Base-by-base conservation (phyloP, 306 rosid species). In the Prosopis cineraria region DNA sequence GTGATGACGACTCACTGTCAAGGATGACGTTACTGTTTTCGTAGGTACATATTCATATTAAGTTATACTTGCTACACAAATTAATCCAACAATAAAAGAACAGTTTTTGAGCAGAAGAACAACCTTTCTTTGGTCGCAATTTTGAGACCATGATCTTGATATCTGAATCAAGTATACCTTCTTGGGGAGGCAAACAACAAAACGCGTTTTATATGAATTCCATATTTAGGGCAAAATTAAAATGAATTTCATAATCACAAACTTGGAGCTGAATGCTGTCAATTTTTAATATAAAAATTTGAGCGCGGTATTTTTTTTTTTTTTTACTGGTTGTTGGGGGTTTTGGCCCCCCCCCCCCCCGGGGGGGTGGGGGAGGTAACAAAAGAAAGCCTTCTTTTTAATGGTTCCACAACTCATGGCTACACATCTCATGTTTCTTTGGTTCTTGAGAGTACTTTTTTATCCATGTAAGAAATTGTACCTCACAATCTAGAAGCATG, bases 1-100 rank as follows among this genome's bases (percentile, higher is more conserved):
- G 27, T 59, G 75, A 52, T 53, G 76, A 76, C 25, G 27, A 41
- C 70, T 33, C 59, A 6, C 6, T 2, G 80, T 88, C 52, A 79
- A 79, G 56, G 36, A 76, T 87, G 97, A 88, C 83, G 86, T 85
- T 34, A 76, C 52, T 24, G 66, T n/a, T 14, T 45, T 45, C 74
- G 22, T 67, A 76, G 14, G 3, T 10, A 10, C 60, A 22, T 22
- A 9, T 53, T 20, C 60, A 10, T 52, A 10, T 50, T 50, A 6
- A 9, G 19, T 48, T 48, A 48, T 48, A 17, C 3, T 48, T 48
- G 55, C 20, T 6, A 5, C 53, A 5, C 16, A 47, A 17, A 17
- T 3, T 14, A 44, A 44, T 19, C 6, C 5, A 44, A 47, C 16
- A 47, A 47, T 0, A 37, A 2, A 0, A 37, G 2, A 2, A 37